Evolutionary conservation across 495 filamentous ascomycete species (phyloP).

Genomic region (Sordaria brevicollis): DNA sequence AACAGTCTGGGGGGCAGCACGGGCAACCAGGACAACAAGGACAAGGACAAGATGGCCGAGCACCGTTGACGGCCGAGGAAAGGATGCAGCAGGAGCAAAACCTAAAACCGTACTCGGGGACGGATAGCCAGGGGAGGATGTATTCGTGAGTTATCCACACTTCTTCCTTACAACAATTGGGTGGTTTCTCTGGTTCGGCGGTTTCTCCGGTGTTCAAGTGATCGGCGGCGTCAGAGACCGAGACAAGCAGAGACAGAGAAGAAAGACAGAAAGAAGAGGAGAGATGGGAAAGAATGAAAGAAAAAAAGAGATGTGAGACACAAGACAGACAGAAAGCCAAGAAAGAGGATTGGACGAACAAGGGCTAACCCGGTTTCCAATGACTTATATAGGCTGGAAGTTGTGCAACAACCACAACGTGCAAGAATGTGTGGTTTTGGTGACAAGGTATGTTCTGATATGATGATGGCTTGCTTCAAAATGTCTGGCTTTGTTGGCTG

Average conservation of each 20-base stretch:
- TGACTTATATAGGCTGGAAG: constrained; percentile 48
- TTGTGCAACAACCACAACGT: constrained; percentile 86
- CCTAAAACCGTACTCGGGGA: constrained; percentile 18
- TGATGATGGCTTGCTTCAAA: not conserved
- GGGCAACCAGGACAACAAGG: constrained; percentile 2
- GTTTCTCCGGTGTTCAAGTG: not conserved
- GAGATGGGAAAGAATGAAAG: no score
- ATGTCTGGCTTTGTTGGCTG: not conserved
- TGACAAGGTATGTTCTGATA: constrained; percentile 61
- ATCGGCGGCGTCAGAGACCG: not conserved
- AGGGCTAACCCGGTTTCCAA: constrained; percentile 1
- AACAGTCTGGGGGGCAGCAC: no score
- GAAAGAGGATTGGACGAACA: no score
- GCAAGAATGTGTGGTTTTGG: constrained; percentile 99
- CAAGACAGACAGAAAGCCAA: not conserved
- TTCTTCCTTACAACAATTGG: not conserved
- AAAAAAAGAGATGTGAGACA: not conserved
- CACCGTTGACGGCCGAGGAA: constrained; percentile 19
- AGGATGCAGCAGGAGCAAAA: constrained; percentile 17
- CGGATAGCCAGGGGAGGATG: constrained; percentile 15
- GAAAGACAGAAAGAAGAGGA: not conserved
- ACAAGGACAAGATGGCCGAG: constrained; percentile 14
- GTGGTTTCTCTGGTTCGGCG: no score
- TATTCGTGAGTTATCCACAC: constrained; percentile 17
- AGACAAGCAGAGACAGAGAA: no score